Percentiles rank a stretch among this genome's conserved stretches.
phyloP scores from a whole-genome alignment of 2,329 filamentous ascomycete species.

The Hypoxylon sp. region DNA sequence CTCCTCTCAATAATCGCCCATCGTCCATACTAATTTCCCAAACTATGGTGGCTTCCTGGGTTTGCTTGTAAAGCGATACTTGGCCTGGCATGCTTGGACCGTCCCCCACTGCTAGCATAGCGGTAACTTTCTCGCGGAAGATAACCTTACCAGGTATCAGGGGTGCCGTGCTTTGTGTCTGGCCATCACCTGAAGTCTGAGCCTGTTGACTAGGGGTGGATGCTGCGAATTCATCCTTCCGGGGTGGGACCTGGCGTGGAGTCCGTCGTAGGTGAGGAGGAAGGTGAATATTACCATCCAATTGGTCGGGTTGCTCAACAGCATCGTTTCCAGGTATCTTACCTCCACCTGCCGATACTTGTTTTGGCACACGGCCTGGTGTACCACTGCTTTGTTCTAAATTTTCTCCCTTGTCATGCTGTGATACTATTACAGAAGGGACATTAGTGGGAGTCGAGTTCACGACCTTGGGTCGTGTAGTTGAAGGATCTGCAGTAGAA shows the following conservation, averaged over 20 bases:
- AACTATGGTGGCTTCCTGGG: constrained; percentile 20
- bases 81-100: background rate
- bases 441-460: background rate
- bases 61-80: constrained; percentile 38
- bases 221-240: background rate
- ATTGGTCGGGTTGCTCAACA: background rate
- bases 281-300: background rate
- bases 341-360: background rate
- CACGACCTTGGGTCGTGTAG: background rate
- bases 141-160: constrained; percentile 7
- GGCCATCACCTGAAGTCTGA: background rate
- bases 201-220: background rate
- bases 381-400: background rate
- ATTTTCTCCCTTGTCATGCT: background rate
- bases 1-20: constrained; percentile 30
- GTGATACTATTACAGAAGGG: constrained; percentile 3
- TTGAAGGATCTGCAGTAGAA: background rate
- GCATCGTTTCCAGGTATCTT: background rate
- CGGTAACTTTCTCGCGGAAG: constrained; percentile 13
- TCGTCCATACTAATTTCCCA: constrained; percentile 27
- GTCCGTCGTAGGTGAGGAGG: background rate
- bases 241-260: background rate
- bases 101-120: constrained; percentile 7
- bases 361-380: background rate
- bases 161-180: background rate